Evolutionary conservation across 2,329 filamentous ascomycete genomes (phyloP).

Genomic region (Colletotrichum liaoningense): DNA sequence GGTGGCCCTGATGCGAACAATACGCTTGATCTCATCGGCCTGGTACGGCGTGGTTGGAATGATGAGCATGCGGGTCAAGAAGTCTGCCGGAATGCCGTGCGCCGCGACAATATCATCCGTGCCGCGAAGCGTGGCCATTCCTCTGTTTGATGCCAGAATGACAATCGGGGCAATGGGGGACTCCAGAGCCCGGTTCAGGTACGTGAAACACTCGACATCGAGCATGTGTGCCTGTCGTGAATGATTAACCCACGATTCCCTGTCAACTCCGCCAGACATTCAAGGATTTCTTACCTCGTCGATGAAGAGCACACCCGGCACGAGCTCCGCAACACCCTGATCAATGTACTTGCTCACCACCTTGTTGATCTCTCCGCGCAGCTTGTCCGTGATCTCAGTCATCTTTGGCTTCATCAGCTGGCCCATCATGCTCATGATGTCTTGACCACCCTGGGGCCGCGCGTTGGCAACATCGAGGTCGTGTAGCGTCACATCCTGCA

Average conservation of each 20-base stretch:
- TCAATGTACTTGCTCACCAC: slow-evolving; percentile 99
- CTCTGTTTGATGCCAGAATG: slow-evolving; percentile 96
- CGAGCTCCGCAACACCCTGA: slow-evolving; percentile 95
- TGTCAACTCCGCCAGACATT: slow-evolving; percentile 8
- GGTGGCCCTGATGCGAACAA: slow-evolving; percentile 85
- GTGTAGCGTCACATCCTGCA: slow-evolving; percentile 97
- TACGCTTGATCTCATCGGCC: slow-evolving; percentile 89
- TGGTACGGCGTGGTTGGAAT: slow-evolving; percentile 93
- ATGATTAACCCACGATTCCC: slow-evolving; percentile 34
- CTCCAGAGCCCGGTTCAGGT: slow-evolving; percentile 97
- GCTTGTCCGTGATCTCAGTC: slow-evolving; percentile 98
- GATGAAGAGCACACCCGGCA: slow-evolving; percentile 98
- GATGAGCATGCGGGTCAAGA: slow-evolving; percentile 93
- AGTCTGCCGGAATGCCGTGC: slow-evolving; percentile 94
- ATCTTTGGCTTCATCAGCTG: slow-evolving; percentile 99
- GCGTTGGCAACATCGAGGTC: slow-evolving; percentile 97
- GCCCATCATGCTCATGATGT: slow-evolving; percentile 99
- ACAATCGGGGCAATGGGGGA: slow-evolving; percentile 95
- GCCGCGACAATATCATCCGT: slow-evolving; percentile 85
- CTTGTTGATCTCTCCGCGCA: slow-evolving; percentile 97
- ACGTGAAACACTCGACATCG: slow-evolving; percentile 98
- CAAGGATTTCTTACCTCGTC: slow-evolving; percentile 77
- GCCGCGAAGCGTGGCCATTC: slow-evolving; percentile 91
- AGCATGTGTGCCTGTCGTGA: slow-evolving; percentile 91
- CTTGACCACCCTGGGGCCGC: slow-evolving; percentile 94